A percentile compares a stretch with the other conserved stretches of the same genome.
phyloP scores from a whole-genome alignment of 371 early-diverging fungal species.

The Lichtheimia ramosa region DNA sequence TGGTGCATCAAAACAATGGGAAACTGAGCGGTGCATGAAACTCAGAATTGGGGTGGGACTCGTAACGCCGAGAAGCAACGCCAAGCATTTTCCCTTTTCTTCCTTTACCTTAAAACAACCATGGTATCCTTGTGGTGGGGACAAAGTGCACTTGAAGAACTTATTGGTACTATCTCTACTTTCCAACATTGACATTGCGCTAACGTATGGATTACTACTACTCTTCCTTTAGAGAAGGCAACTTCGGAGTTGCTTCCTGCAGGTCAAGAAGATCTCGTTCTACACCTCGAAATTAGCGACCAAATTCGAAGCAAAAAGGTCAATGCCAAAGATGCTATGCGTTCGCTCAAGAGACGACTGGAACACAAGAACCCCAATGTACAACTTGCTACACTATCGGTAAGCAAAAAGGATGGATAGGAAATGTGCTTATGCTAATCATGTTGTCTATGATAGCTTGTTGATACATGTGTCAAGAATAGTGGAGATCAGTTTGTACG shows the following conservation, averaged over 20 bases:
- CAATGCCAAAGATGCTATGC: slow-evolving; percentile 76
- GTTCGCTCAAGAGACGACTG: slow-evolving; percentile 76
- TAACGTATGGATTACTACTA: not conserved
- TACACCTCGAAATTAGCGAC: slow-evolving; percentile 90
- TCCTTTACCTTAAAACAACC: not conserved
- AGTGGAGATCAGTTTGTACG: slow-evolving; percentile 85
- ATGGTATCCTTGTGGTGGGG: slow-evolving; percentile 50
- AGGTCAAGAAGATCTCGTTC: slow-evolving; percentile 81
- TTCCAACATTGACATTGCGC: not conserved
- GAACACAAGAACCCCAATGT: slow-evolving; percentile 92
- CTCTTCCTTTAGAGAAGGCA: slow-evolving; percentile 66
- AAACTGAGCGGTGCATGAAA: no score
- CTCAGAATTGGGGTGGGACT: no score
- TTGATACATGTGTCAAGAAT: slow-evolving; percentile 95
- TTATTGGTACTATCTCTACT: slow-evolving; percentile 37
- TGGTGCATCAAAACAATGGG: no score
- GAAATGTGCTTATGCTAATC: not conserved
- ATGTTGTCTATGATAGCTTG: slow-evolving; percentile 53
- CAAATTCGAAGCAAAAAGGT: slow-evolving; percentile 88
- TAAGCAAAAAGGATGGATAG: slow-evolving; percentile 27
- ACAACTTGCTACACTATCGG: slow-evolving; percentile 83
- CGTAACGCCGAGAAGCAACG: not conserved
- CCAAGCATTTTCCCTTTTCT: slow-evolving; percentile 3
- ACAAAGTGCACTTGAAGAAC: slow-evolving; percentile 41
- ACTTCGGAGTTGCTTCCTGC: slow-evolving; percentile 88